A percentile compares a stretch with the other conserved stretches of the same genome.
Evolutionary conservation across 495 filamentous ascomycete genomes (phyloP).

Genomic region (Rhypophila decipiens): DNA sequence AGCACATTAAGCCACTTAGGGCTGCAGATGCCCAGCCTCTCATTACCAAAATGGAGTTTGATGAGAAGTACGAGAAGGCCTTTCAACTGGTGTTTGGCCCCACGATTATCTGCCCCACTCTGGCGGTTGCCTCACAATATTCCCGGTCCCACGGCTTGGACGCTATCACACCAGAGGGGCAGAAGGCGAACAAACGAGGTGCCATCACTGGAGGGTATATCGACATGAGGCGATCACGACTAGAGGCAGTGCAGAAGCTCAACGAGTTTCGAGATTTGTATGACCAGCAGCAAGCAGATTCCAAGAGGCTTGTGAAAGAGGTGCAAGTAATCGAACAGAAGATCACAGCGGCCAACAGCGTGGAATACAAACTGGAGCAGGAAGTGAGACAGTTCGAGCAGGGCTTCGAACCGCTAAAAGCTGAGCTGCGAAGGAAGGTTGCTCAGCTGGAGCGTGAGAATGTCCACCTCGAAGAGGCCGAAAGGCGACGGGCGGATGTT

Average conservation of each 20-base stretch:
- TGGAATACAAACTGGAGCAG: conserved; percentile 78
- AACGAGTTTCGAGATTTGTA: conserved; percentile 67
- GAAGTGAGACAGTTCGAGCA: conserved; percentile 69
- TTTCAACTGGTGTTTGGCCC: conserved; percentile 94
- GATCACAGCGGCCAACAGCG: conserved; percentile 73
- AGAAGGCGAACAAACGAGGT: conserved; percentile 88
- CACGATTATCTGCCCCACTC: conserved; percentile 86
- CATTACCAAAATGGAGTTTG: conserved; percentile 77
- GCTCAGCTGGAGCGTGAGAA: conserved; percentile 65
- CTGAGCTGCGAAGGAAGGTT: conserved; percentile 65
- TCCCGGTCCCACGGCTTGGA: conserved; percentile 84
- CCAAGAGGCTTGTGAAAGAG: conserved; percentile 39
- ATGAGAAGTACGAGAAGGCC: conserved; percentile 69
- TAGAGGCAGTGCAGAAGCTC: conserved; percentile 75
- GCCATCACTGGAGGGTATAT: conserved; percentile 91
- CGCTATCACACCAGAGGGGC: conserved; percentile 90
- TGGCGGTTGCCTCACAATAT: conserved; percentile 80
- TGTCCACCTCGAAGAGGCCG: conserved; percentile 68
- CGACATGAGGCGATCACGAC: conserved; percentile 71
- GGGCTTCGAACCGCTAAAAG: conserved; percentile 72
- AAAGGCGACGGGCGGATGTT: conserved; percentile 60
- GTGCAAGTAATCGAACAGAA: conserved; percentile 77
- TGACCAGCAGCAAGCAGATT: conserved; percentile 53
- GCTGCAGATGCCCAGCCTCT: conserved; percentile 82
- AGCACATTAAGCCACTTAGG: conserved; percentile 66